Percentiles rank a stretch among this genome's conserved stretches.
phyloP scores from a whole-genome alignment of 345 rosid genomes.

The Bruguiera gymnorhiza region DNA sequence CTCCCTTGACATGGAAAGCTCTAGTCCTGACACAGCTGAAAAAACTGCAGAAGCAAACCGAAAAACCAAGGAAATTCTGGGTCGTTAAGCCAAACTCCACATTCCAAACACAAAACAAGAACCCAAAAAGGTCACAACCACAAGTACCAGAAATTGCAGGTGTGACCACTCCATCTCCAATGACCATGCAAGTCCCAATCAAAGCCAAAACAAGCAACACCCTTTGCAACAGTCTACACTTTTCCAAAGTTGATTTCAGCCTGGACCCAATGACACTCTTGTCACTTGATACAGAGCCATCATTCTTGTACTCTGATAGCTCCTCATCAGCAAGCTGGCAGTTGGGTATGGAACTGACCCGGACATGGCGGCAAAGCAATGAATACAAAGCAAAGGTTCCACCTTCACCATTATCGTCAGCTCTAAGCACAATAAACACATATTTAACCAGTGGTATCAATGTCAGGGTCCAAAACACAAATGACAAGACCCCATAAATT shows the following conservation, averaged over 20 bases:
- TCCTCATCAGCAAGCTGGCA: slow-evolving; percentile 4
- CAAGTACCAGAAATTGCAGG: slow-evolving; percentile 3
- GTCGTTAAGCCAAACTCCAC: not conserved
- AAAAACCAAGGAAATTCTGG: not conserved
- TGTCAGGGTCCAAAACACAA: not conserved
- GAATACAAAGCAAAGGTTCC: slow-evolving; percentile 4
- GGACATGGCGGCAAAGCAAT: slow-evolving; percentile 6
- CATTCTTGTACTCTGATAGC: slow-evolving; percentile 3
- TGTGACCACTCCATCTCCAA: slow-evolving; percentile 4
- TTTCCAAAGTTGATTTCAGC: slow-evolving; percentile 3
- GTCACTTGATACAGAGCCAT: not conserved
- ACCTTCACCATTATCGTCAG: not conserved
- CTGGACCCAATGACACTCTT: not conserved
- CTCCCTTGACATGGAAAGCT: slow-evolving; percentile 7
- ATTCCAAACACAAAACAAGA: not conserved
- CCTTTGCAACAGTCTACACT: slow-evolving; percentile 4
- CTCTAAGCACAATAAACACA: slow-evolving; percentile 2
- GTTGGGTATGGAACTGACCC: slow-evolving; percentile 2
- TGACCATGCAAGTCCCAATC: slow-evolving; percentile 6
- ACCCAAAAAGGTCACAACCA: not conserved
- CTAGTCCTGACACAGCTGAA: slow-evolving; percentile 1
- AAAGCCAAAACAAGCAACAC: slow-evolving; percentile 1
- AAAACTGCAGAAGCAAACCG: not conserved
- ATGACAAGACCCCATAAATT: slow-evolving; percentile 3
- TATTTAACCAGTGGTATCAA: slow-evolving; percentile 1